A percentile compares a stretch with the other conserved stretches of the same genome.
These are phyloP conservation scores for Circinella minor DNA, from an alignment of 371 early-diverging fungal species.

Conservation along the genomic window DNA sequence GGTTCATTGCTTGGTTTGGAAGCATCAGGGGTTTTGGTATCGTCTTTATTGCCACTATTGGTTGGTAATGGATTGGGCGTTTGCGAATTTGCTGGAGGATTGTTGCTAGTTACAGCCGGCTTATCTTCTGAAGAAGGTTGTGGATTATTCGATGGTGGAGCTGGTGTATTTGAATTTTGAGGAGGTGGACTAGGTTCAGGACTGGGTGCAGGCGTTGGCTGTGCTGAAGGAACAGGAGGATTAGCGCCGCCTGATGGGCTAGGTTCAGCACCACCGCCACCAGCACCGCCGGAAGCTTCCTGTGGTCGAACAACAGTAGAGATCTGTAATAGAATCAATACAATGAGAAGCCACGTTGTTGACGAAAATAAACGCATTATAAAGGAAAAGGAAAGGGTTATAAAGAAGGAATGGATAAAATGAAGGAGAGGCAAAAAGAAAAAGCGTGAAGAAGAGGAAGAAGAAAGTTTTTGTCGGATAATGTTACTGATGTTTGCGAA, in stretches of 20 bases:
- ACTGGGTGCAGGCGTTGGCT: background rate
- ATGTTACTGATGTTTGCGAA: no score
- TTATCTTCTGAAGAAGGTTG: conserved; percentile 6
- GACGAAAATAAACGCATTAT: conserved; percentile 11
- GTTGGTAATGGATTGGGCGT: background rate
- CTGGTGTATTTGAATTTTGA: background rate
- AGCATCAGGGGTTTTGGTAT: background rate
- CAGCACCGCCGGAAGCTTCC: conserved; percentile 7
- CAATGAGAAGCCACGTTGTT: background rate
- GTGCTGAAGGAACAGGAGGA: background rate
- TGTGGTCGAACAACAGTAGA: conserved; percentile 3
- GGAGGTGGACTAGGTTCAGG: conserved; percentile 12
- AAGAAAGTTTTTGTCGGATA: no score
- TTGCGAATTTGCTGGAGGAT: background rate
- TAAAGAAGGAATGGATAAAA: conserved; percentile 9
- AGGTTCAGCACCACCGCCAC: background rate
- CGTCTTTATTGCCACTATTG: conserved; percentile 1
- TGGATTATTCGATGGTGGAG: conserved; percentile 1
- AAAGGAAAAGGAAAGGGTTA: conserved; percentile 13
- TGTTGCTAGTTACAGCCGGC: background rate
- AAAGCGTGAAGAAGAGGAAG: background rate
- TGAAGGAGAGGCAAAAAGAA: conserved; percentile 11
- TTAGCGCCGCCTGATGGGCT: background rate
- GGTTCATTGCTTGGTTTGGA: background rate
- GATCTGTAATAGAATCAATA: conserved; percentile 5